A percentile compares a stretch with the other conserved stretches of the same genome.
phyloP scores from a whole-genome alignment of 371 early-diverging fungal genomes.

The Rhizopus sp. region DNA sequence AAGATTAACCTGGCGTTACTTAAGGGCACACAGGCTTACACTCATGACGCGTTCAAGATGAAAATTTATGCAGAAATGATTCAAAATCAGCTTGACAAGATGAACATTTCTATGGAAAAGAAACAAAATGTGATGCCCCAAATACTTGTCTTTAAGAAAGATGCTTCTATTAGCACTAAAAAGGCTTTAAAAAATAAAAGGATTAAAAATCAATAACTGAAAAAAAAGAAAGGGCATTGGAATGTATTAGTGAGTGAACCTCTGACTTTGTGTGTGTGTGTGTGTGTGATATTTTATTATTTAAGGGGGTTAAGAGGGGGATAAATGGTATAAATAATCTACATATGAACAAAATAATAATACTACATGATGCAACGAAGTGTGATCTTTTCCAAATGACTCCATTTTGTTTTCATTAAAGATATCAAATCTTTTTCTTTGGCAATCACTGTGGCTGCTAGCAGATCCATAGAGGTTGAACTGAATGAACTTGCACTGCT shows the following conservation, averaged over 20 bases:
- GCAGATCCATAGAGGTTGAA: slow-evolving; percentile 3
- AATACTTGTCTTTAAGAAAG: slow-evolving; percentile 8
- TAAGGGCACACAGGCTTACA: slow-evolving; percentile 43
- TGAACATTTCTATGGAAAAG: slow-evolving; percentile 8
- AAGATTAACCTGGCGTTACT: slow-evolving; percentile 37
- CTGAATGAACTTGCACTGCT: slow-evolving; percentile 15
- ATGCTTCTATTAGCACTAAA: not conserved
- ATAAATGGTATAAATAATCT: slow-evolving; percentile 3
- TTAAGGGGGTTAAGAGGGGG: not conserved
- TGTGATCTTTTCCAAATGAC: slow-evolving; percentile 32
- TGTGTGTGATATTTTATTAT: not conserved
- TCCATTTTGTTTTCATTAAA: slow-evolving; percentile 35
- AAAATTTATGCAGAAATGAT: slow-evolving; percentile 48
- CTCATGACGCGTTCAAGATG: slow-evolving; percentile 45
- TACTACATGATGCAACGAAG: slow-evolving; percentile 31
- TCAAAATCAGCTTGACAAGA: slow-evolving; percentile 31
- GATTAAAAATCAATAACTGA: not conserved
- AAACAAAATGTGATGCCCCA: not conserved
- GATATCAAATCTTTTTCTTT: slow-evolving; percentile 27
- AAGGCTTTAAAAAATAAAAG: not conserved
- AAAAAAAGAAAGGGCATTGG: not conserved
- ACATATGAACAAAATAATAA: slow-evolving; percentile 3
- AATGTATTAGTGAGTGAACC: not conserved
- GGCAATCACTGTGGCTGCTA: slow-evolving; percentile 23
- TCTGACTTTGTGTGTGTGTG: not conserved